Conservation (phyloP, 352 stramenopile species). For the Pythium phragmiticola region DNA sequence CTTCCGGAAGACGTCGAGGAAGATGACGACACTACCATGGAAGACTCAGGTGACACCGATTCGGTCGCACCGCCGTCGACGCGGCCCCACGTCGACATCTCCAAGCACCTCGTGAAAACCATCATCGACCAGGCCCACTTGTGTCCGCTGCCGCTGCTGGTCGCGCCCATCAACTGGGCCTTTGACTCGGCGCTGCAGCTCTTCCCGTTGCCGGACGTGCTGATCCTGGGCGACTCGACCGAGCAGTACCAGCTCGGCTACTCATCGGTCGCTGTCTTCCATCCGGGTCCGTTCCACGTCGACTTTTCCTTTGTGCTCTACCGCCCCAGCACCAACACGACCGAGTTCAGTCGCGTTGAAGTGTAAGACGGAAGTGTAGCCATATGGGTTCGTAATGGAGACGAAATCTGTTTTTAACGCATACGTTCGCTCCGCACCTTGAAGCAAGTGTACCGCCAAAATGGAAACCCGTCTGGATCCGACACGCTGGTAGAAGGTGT, state of each 20-base stretch:
- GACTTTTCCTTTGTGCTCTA: conserved; percentile 88
- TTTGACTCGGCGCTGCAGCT: conserved; percentile 92
- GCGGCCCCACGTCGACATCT: conserved; percentile 59
- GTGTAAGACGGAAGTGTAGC: conserved; percentile 13
- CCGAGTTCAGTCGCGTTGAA: conserved; percentile 83
- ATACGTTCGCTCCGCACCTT: not conserved
- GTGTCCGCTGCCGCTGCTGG: conserved; percentile 85
- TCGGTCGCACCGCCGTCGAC: conserved; percentile 8
- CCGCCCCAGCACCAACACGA: conserved; percentile 77
- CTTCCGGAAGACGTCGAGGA: conserved; percentile 28
- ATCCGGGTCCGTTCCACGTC: conserved; percentile 79
- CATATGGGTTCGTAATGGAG: conserved; percentile 11
- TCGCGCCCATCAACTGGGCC: conserved; percentile 92
- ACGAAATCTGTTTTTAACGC: conserved; percentile 1
- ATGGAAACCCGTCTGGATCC: not conserved
- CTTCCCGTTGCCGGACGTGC: conserved; percentile 91
- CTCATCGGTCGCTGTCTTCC: conserved; percentile 76
- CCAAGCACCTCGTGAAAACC: conserved; percentile 87
- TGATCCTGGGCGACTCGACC: conserved; percentile 80
- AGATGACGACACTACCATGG: conserved; percentile 38
- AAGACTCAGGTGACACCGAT: conserved; percentile 19
- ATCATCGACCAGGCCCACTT: conserved; percentile 94
- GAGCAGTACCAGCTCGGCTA: conserved; percentile 86
- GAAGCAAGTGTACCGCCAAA: not conserved
- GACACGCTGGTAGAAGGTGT: not conserved